Base-by-base conservation (phyloP, 169 alveolate genomes). In the Plasmodium billcollinsi region DNA sequence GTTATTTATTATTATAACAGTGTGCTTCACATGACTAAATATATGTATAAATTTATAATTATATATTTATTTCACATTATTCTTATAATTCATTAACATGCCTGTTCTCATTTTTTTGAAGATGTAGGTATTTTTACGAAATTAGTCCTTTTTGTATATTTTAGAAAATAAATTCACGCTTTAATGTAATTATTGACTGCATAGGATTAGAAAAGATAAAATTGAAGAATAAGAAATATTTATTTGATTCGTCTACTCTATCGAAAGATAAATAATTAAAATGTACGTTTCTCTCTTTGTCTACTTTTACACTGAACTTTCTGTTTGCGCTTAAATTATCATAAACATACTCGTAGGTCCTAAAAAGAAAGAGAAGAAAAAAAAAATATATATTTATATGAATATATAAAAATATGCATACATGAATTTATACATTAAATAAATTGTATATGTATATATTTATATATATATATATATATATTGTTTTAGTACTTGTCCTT, bases 111-210 rank as follows among this genome's bases (percentile, higher is more conserved):
- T 39, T 39, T 39, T 39, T 39, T 39, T 39, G 11, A 39, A 39
- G 47, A 39, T 39, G 47, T 0, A 39, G 5, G 1, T 39, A 39
- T 39, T 39, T 39, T 39, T 39, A 39, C 2, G 47, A 39, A 39
- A 39, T 39, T 6, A 39, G 47, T 39, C 47, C 11, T 39, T 39
- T 39, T 39, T 39, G 47, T 39, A 73, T 9, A 74, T 12, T 18
- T 80, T 80, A 80, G 49, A 80, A 59, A 67, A 80, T 26, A 54
- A 80, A 80, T 69, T 80, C 90, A 0, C 90, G 78, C 80, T 80
- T 80, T 69, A 80, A 24, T 45, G 90, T 80, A 54, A 80, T 66
- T 67, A 80, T 80, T 18, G 90, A 80, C 29, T 80, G 90, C 83
- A 80, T 66, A 33, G 90, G 90, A 33, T 80, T 80, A 39, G 90